These are phyloP conservation scores for Hypoxylon sp. DNA, from an alignment of 2,329 filamentous ascomycete genomes.

Conservation along the genomic window DNA sequence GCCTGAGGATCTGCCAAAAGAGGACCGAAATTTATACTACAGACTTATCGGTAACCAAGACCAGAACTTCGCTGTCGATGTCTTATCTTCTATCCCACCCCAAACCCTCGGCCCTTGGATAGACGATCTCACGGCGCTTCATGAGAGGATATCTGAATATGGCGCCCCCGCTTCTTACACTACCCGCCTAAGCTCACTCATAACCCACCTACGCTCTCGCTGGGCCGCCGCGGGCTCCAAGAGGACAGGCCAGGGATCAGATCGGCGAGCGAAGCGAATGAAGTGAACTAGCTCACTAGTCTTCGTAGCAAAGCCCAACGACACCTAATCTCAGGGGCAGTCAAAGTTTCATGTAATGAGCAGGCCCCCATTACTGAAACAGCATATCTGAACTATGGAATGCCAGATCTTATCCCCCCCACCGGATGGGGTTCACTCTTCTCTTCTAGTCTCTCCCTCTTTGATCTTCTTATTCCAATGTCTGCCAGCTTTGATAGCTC, in stretches of 20 bases:
- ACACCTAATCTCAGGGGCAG: not conserved
- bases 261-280: conserved; percentile 47
- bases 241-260: conserved; percentile 45
- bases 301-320: not conserved
- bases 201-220: conserved; percentile 48
- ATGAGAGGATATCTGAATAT: conserved; percentile 48
- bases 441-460: conserved; percentile 43
- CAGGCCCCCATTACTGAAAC: conserved; percentile 12
- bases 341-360: not conserved
- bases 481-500: conserved; percentile 27
- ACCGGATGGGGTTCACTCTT: conserved; percentile 31
- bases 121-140: conserved; percentile 55
- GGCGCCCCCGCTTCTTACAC: conserved; percentile 52
- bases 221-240: conserved; percentile 42
- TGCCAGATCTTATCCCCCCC: conserved; percentile 2
- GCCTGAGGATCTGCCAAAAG: conserved; percentile 43
- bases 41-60: conserved; percentile 63
- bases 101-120: conserved; percentile 43
- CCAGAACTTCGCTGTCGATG: conserved; percentile 62
- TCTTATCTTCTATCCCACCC: conserved; percentile 54
- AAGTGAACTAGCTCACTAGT: conserved; percentile 40
- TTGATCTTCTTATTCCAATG: conserved; percentile 5
- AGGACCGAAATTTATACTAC: conserved; percentile 64
- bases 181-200: conserved; percentile 52
- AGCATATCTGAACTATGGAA: conserved; percentile 9